A percentile compares a stretch with the other conserved stretches of the same genome.
Evolutionary conservation across 1,139 yeast species (phyloP).

Genomic region (Candida labiduridarum): DNA sequence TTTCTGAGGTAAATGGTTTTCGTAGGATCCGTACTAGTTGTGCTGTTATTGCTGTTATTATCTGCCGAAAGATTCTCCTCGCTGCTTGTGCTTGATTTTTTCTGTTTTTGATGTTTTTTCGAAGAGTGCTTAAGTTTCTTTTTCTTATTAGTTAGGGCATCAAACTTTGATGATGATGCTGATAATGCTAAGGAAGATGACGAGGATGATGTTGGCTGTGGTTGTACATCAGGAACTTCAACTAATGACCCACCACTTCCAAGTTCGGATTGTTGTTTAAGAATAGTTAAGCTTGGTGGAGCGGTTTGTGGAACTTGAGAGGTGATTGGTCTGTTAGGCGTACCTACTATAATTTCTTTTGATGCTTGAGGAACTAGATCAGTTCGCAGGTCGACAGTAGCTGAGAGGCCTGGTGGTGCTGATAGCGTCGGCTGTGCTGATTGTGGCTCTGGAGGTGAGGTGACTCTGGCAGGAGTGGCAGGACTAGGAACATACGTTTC

Average conservation of each 20-base stretch:
- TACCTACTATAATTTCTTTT: not conserved
- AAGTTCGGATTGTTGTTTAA: not conserved
- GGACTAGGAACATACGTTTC: not conserved
- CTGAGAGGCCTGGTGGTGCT: not conserved
- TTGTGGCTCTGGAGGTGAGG: not conserved
- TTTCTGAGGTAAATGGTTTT: slow-evolving; percentile 2
- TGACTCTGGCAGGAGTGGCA: not conserved
- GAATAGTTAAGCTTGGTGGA: not conserved
- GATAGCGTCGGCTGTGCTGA: not conserved
- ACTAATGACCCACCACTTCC: not conserved
- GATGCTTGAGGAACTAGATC: not conserved
- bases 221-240: not conserved
- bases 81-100: not conserved
- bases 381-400: not conserved
- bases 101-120: not conserved
- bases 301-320: not conserved
- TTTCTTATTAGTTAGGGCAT: not conserved
- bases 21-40: not conserved
- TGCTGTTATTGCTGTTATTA: not conserved
- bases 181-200: not conserved
- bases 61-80: not conserved
- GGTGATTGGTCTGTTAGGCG: not conserved
- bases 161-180: not conserved
- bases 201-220: not conserved
- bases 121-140: not conserved